Conservation (phyloP, 2,329 filamentous ascomycete genomes). For the Cladophialophora psammophila region DNA sequence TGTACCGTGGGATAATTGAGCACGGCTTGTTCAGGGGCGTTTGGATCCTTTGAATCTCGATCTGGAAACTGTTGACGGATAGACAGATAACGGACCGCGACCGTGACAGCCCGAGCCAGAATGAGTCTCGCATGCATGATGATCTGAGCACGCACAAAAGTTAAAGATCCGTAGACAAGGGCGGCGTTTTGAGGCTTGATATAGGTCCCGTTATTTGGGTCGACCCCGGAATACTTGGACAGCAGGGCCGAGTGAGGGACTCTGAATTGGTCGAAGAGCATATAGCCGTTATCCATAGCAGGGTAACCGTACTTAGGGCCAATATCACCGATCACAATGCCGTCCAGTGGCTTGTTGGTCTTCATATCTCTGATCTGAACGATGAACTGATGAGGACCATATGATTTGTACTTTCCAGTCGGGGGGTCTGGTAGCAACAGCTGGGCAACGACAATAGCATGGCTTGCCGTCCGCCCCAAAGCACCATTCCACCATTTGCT, state of each 20-base stretch:
- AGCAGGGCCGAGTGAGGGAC: constrained; percentile 59
- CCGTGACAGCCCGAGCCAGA: constrained; percentile 61
- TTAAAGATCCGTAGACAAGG: constrained; percentile 60
- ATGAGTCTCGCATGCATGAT: constrained; percentile 58
- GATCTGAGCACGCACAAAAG: constrained; percentile 53
- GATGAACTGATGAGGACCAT: constrained; percentile 62
- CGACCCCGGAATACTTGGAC: constrained; percentile 57
- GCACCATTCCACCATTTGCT: constrained; percentile 65
- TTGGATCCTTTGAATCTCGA: constrained; percentile 51
- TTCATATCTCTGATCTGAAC: constrained; percentile 60
- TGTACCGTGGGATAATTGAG: constrained; percentile 64
- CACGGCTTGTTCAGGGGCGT: constrained; percentile 54
- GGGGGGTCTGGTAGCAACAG: constrained; percentile 53
- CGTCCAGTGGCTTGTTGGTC: constrained; percentile 56
- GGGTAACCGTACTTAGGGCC: constrained; percentile 64
- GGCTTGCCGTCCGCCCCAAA: constrained; percentile 62
- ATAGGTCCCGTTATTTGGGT: constrained; percentile 55
- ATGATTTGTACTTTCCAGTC: constrained; percentile 48
- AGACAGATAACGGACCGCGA: constrained; percentile 60
- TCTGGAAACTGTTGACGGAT: constrained; percentile 60
- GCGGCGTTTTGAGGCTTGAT: constrained; percentile 57
- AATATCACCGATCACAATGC: constrained; percentile 62
- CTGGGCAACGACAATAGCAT: constrained; percentile 63
- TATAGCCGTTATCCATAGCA: constrained; percentile 62
- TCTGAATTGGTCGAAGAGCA: constrained; percentile 59